Evolutionary conservation across 768 basidiomycete species (phyloP).

Genomic region (Clitopilus hobsonii): DNA sequence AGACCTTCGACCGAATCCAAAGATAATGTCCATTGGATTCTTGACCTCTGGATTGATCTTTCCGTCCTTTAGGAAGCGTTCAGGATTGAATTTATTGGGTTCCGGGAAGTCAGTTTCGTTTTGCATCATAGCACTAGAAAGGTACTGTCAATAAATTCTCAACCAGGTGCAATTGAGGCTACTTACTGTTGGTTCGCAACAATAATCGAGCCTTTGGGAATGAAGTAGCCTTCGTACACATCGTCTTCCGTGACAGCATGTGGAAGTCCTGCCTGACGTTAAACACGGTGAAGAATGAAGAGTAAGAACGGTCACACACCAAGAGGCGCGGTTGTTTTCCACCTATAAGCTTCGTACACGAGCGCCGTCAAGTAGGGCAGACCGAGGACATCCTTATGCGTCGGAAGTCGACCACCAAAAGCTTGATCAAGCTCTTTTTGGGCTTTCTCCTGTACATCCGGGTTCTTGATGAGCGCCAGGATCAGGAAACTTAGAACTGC

Average conservation of each 20-base stretch:
- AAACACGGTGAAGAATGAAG: background rate
- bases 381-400: background rate
- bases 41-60: conserved; percentile 11
- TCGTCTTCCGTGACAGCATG: too few species aligned
- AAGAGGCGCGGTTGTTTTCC: background rate
- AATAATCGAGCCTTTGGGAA: background rate
- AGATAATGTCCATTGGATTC: conserved; percentile 21
- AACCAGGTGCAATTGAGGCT: background rate
- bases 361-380: background rate
- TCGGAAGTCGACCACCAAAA: background rate
- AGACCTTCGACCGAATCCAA: conserved; percentile 42
- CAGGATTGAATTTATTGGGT: conserved; percentile 29
- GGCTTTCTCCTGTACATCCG: conserved; percentile 1
- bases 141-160: background rate
- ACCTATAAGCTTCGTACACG: background rate
- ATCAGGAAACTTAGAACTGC: background rate
- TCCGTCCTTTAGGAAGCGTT: conserved; percentile 28
- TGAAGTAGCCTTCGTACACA: too few species aligned
- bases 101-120: conserved; percentile 27
- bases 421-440: background rate
- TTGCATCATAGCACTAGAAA: conserved; percentile 28
- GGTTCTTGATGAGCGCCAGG: background rate
- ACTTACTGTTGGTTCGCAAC: background rate
- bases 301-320: background rate
- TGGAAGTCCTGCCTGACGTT: background rate